Conservation (phyloP, 1,284 basidiomycete species). For the Ceratobasidium sp. region DNA sequence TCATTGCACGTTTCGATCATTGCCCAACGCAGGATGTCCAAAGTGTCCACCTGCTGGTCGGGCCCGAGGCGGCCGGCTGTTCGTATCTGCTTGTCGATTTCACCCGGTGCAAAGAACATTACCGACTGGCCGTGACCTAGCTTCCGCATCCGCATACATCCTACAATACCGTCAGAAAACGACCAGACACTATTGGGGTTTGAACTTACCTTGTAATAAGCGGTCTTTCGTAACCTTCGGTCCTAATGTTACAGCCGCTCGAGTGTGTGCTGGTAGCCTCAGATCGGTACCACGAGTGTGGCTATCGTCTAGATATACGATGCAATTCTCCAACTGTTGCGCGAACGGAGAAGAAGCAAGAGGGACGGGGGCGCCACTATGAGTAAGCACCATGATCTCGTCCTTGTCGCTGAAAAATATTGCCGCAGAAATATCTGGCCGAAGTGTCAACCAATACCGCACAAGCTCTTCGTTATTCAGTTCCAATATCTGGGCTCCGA, state of each 20-base stretch:
- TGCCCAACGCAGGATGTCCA: conserved; percentile 40
- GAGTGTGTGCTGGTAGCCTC: conserved; percentile 12
- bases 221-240: conserved; percentile 69
- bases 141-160: conserved; percentile 67
- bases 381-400: conserved; percentile 35
- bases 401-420: conserved; percentile 60
- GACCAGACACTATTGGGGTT: background rate
- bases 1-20: conserved; percentile 41
- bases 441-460: conserved; percentile 58
- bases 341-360: conserved; percentile 27
- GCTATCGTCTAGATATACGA: conserved; percentile 34
- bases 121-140: conserved; percentile 66
- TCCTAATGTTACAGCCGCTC: conserved; percentile 63
- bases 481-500: conserved; percentile 71
- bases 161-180: conserved; percentile 50
- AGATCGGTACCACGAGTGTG: conserved; percentile 38
- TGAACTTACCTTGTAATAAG: conserved; percentile 64
- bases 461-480: conserved; percentile 62
- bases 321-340: conserved; percentile 31
- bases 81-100: conserved; percentile 62
- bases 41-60: background rate
- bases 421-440: conserved; percentile 52
- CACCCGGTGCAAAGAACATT: conserved; percentile 65
- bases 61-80: background rate
- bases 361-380: background rate